Percentiles rank a stretch among this genome's conserved stretches.
Conservation (phyloP, 768 basidiomycete genomes). For the Tricholoma matsutake region DNA sequence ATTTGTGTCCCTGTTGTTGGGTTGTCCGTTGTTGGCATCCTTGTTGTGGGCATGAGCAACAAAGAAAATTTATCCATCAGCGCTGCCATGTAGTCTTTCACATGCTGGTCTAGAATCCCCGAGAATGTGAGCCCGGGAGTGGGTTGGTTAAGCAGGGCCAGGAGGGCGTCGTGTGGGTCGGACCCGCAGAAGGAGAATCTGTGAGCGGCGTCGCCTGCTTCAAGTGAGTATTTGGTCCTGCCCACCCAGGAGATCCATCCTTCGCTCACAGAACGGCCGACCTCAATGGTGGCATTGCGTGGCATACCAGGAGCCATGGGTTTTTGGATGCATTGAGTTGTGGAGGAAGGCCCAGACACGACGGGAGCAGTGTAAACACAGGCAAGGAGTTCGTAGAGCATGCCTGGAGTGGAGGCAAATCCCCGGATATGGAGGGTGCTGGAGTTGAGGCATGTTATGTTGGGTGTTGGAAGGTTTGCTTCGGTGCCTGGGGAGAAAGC, state of each 20-base stretch:
- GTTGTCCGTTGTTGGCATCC: too few relatives aligned
- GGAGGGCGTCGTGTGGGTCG: conserved; percentile 52
- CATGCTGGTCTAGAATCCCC: conserved; percentile 44
- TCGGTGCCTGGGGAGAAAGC: conserved; percentile 46
- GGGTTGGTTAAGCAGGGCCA: conserved; percentile 34
- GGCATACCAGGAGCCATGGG: conserved; percentile 28
- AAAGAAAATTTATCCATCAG: conserved; percentile 50
- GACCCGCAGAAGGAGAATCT: conserved; percentile 61
- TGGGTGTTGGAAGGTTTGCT: conserved; percentile 49
- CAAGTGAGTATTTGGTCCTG: conserved; percentile 65
- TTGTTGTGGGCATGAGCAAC: conserved; percentile 57
- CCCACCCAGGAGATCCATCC: conserved; percentile 73
- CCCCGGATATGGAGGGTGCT: conserved; percentile 56
- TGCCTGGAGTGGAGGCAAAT: conserved; percentile 43
- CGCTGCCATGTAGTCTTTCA: conserved; percentile 44
- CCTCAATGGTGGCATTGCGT: conserved; percentile 44
- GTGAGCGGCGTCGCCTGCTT: conserved; percentile 54
- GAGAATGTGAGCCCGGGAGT: conserved; percentile 29
- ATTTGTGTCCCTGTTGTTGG: too few relatives aligned
- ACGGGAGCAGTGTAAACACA: conserved; percentile 30
- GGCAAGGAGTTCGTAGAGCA: conserved; percentile 67
- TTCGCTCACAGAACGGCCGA: conserved; percentile 42
- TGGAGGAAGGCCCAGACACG: conserved; percentile 12
- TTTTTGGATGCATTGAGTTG: conserved; percentile 29
- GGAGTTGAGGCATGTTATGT: conserved; percentile 56